phyloP scores from a whole-genome alignment of 441 rosid species.

The Bocquillonia castaneifolia region DNA sequence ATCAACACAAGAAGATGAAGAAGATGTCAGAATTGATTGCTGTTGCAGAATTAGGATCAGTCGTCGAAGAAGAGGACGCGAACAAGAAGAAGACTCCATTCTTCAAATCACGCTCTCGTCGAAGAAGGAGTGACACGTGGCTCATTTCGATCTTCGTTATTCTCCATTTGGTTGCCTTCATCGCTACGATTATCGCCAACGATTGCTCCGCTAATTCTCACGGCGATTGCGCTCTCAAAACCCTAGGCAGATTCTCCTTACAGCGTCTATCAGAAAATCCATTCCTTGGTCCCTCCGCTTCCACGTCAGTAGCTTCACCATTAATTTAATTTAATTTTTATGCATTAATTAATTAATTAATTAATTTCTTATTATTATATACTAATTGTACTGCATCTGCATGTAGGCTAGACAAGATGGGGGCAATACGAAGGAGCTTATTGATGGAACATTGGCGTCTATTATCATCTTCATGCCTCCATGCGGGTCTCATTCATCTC shows the following conservation, averaged over 20 bases:
- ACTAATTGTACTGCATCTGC: no score
- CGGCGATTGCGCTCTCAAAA: slow-evolving; percentile 44
- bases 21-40: neutral
- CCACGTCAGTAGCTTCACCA: slow-evolving; percentile 41
- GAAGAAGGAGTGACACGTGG: slow-evolving; percentile 65
- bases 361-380: no score
- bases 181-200: slow-evolving; percentile 59
- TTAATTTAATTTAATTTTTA: no score
- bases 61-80: neutral
- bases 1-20: slow-evolving; percentile 28
- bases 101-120: slow-evolving; percentile 56
- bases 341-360: no score
- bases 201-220: slow-evolving; percentile 51
- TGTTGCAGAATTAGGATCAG: slow-evolving; percentile 23
- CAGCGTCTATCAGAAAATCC: slow-evolving; percentile 84
- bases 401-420: slow-evolving; percentile 71
- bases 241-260: slow-evolving; percentile 53
- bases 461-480: slow-evolving; percentile 56
- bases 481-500: slow-evolving; percentile 70
- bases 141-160: slow-evolving; percentile 65
- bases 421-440: slow-evolving; percentile 56
- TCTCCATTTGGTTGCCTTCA: slow-evolving; percentile 59
- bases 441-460: slow-evolving; percentile 61
- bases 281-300: slow-evolving; percentile 78
- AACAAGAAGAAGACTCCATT: slow-evolving; percentile 47